Evolutionary conservation across 1,139 yeast genomes (phyloP), one percentile per base, ranked within the genome.

Genomic region (Suhomyces guaymorum): DNA sequence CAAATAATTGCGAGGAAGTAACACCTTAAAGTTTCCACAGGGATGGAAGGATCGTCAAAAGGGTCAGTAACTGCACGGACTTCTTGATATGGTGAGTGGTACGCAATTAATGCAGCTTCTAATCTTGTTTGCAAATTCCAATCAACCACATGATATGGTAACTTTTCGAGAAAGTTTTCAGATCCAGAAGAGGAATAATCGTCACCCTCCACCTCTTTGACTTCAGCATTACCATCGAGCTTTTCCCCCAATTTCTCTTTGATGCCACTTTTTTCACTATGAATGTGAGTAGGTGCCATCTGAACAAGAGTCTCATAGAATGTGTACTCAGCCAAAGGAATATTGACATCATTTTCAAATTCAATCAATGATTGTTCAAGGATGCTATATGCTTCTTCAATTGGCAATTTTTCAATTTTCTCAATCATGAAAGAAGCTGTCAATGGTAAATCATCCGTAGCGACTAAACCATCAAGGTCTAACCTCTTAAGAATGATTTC

Each of bases 21-120:
- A 5, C 78, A 75, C 51, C 85, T 66, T 29, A 75, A 45, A 2
- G 85, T 78, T 52, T 80, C 86, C 41, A 69, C 64, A 5, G 75
- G 72, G 19, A 65, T 54, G 2, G 46, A 49, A 2, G 72, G 70
- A 45, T 78, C 80, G 49, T 78, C 83, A 28, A 55, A 57, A 12
- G 80, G 75, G 30, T 70, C 72, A 18, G 79, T 64, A 20, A 78
- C 73, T 5, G 85, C 67, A 42, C 87, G 65, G 5, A 80, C 83
- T 53, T 80, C 85, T 3, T 82, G 76, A 52, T 80, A 80, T 1
- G 84, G 82, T 1, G 83, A 78, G 52, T 71, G 73, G 51, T 63
- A 79, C 29, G 72, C 63, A 35, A 74, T 57, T 32, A 79, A 35
- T 3, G 48, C 47, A 9, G 55, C 56, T 28, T 52, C 55, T 15